phyloP scores from a whole-genome alignment of 164 flowering plant species.

The Chloranthus sessilifolius region DNA sequence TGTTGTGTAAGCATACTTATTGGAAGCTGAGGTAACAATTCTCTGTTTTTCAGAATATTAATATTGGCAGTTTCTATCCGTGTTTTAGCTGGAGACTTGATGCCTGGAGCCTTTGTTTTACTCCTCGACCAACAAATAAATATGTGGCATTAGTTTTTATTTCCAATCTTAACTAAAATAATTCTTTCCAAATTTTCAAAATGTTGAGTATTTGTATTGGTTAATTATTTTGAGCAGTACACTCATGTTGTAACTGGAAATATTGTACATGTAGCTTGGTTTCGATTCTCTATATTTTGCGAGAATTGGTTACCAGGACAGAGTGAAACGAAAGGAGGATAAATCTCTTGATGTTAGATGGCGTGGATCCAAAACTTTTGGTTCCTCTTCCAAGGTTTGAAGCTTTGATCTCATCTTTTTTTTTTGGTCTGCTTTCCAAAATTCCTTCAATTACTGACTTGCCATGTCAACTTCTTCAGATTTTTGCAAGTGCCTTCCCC shows the following conservation, averaged over 20 bases:
- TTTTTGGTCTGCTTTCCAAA: not conserved
- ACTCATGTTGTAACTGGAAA: not conserved
- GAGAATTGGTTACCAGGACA: constrained; percentile 88
- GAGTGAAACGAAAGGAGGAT: constrained; percentile 55
- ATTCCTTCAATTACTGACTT: constrained; percentile 6
- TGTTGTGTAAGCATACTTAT: constrained; percentile 85
- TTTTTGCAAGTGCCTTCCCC: constrained; percentile 57
- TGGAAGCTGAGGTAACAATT: constrained; percentile 68
- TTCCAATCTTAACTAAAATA: no score
- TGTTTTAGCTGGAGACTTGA: no score
- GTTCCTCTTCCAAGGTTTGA: constrained; percentile 70
- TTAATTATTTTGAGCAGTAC: constrained; percentile 1
- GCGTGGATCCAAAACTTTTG: constrained; percentile 82
- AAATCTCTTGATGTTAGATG: constrained; percentile 86
- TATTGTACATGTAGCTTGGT: constrained; percentile 52
- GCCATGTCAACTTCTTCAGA: constrained; percentile 28
- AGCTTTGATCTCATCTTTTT: constrained; percentile 1
- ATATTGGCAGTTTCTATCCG: not conserved
- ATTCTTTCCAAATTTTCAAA: not conserved
- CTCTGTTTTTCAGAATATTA: not conserved
- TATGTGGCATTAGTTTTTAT: no score
- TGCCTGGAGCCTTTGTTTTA: no score
- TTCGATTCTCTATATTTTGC: constrained; percentile 91
- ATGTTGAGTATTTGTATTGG: not conserved
- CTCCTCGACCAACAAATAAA: no score